phyloP scores from a whole-genome alignment of 768 basidiomycete genomes.

The Leccinum fibrillosum region DNA sequence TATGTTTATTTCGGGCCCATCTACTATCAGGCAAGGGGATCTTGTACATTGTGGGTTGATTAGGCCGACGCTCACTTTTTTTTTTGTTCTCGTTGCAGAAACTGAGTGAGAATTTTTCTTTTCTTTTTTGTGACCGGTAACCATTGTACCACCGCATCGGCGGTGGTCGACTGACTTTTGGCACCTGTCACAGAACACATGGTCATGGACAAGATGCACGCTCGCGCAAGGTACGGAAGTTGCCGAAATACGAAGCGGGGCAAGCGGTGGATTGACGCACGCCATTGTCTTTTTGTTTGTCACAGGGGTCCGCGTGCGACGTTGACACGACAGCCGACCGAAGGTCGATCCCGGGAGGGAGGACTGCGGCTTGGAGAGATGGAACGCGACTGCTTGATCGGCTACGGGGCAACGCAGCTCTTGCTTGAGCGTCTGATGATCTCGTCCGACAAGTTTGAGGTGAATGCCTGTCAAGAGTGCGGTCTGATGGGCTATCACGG shows the following conservation, averaged over 20 bases:
- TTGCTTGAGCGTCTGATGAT: conserved; percentile 98
- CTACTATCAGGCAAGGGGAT: conserved; percentile 80
- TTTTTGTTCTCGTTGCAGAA: conserved; percentile 49
- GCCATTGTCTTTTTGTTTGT: neutral
- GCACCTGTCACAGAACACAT: conserved; percentile 69
- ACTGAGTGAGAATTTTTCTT: conserved; percentile 65
- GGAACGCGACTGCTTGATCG: conserved; percentile 98
- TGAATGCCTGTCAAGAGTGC: conserved; percentile 92
- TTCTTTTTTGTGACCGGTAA: neutral
- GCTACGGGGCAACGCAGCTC: conserved; percentile 97
- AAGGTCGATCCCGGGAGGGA: conserved; percentile 96
- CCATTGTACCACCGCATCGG: neutral
- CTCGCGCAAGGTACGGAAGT: conserved; percentile 75
- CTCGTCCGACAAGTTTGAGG: conserved; percentile 96
- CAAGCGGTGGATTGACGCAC: conserved; percentile 3
- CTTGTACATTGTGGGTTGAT: conserved; percentile 3
- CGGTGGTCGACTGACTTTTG: conserved; percentile 12
- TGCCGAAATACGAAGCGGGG: conserved; percentile 8
- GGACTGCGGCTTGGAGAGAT: conserved; percentile 97
- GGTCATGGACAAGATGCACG: conserved; percentile 99
- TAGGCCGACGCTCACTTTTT: neutral
- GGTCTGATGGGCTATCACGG: conserved; percentile 93
- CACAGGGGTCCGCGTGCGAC: conserved; percentile 91
- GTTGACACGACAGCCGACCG: conserved; percentile 95
- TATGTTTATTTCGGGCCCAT: conserved; percentile 99